These are phyloP conservation scores for Podosphaera aphanis DNA, from an alignment of 2,329 filamentous ascomycete species.

Conservation along the genomic window DNA sequence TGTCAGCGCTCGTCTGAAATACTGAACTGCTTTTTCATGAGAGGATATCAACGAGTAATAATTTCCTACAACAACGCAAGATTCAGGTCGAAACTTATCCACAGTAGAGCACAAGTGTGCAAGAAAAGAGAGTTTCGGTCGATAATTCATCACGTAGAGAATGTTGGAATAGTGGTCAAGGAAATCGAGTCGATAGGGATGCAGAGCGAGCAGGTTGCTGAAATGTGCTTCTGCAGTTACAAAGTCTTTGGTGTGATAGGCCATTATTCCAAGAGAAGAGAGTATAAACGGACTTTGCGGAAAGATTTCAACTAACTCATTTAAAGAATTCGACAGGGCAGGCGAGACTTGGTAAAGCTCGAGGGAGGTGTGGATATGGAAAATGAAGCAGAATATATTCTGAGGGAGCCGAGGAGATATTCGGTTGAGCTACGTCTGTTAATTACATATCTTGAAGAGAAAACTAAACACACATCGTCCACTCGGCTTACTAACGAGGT, in stretches of 20 bases:
- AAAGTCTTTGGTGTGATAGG: constrained; percentile 76
- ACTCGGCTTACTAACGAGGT: constrained; percentile 54
- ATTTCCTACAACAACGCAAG: constrained; percentile 89
- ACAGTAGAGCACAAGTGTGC: constrained; percentile 77
- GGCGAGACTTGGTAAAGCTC: constrained; percentile 75
- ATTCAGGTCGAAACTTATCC: constrained; percentile 91
- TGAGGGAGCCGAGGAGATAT: constrained; percentile 53
- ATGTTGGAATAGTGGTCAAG: constrained; percentile 96
- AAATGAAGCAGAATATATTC: constrained; percentile 84
- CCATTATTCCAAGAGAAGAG: constrained; percentile 67
- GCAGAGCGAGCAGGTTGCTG: constrained; percentile 56
- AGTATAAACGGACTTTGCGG: constrained; percentile 73
- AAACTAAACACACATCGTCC: constrained; percentile 43
- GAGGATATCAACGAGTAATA: constrained; percentile 88
- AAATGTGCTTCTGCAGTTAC: constrained; percentile 43
- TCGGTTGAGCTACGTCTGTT: constrained; percentile 35
- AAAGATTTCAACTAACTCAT: constrained; percentile 63
- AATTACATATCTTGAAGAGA: constrained; percentile 13
- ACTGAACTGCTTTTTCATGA: constrained; percentile 95
- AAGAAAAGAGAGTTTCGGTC: constrained; percentile 76
- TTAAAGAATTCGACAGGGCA: constrained; percentile 48
- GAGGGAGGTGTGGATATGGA: constrained; percentile 73
- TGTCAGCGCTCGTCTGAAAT: constrained; percentile 80
- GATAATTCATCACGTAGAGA: constrained; percentile 70
- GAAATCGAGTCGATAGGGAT: constrained; percentile 56